Base-by-base conservation (phyloP, 768 basidiomycete genomes). In the Auriculariales sp. region DNA sequence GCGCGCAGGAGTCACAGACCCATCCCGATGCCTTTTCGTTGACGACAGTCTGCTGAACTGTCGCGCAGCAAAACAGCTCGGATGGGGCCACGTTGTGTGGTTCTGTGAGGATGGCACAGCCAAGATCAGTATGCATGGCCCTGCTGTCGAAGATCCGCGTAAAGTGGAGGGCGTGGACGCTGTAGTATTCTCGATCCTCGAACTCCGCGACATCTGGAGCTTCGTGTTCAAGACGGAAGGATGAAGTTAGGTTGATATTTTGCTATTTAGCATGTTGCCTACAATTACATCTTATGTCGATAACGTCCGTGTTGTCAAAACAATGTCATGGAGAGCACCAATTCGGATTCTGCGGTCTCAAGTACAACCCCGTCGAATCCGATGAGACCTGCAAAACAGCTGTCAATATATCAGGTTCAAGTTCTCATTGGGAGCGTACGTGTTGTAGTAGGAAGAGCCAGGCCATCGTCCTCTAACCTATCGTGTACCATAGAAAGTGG, bases 331-430 rank as follows among this genome's bases (percentile, higher is more conserved):
- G 81, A 70, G 15, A 82, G 74, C 25, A 91, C 81, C 57, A 87
- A 84, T 2, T 82, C 86, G 19, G 78, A 71, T 54, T 85, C 82
- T 10, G 83, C 78, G 11, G 83, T 81, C 57, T 91, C 89, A 27
- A 89, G 62, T 46, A 89, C 78, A 35, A 87, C 74, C 22, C 89
- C 87, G 52, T 88, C 81, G 57, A 85, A 89, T 28, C 87, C 86
- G 52, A 84, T 69, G 17, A 88, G 55, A 9, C 64, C 79, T 81
- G 46, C 0, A 24, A 19, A 33, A 24, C 31, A 30, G 33, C 56
- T 50, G 55, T 60, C 49, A 49, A 22, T 42, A 4, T 48, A 17
- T 33, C 19, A 49, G 35, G 46, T 11, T 50, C 33, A 31, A 44
- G 19, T n/a, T n/a, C 15, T 14, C 28, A 46, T 33, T 46, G 30